phyloP scores from a whole-genome alignment of 2,329 filamentous ascomycete species.

The Chrysoporthe austroafricana region DNA sequence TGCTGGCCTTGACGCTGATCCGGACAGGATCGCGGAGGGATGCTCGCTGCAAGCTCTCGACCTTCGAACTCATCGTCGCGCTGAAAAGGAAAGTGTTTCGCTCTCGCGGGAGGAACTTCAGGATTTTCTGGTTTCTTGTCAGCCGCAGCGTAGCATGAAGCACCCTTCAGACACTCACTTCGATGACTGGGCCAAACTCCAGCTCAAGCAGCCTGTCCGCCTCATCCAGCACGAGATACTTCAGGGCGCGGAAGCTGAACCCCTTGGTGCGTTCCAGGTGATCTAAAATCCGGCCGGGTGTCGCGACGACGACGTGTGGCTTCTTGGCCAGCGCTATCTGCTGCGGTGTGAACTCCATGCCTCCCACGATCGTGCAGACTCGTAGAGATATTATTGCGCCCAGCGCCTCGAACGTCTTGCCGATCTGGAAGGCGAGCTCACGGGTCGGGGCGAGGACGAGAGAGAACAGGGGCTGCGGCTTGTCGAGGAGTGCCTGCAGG shows the following conservation, averaged over 20 bases:
- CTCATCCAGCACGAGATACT: constrained; percentile 94
- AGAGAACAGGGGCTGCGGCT: constrained; percentile 84
- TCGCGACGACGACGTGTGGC: constrained; percentile 91
- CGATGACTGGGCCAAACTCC: constrained; percentile 89
- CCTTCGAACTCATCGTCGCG: constrained; percentile 91
- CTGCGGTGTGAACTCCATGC: constrained; percentile 94
- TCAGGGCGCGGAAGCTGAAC: constrained; percentile 80
- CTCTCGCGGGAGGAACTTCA: constrained; percentile 82
- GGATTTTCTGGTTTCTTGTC: constrained; percentile 67
- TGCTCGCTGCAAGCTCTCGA: constrained; percentile 89
- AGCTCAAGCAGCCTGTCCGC: constrained; percentile 84
- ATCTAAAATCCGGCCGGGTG: constrained; percentile 85
- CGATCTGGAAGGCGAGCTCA: constrained; percentile 91
- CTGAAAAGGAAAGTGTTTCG: constrained; percentile 87
- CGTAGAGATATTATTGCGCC: constrained; percentile 87
- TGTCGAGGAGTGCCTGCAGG: constrained; percentile 85
- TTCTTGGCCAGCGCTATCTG: constrained; percentile 92
- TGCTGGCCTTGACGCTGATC: constrained; percentile 79
- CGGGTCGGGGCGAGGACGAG: constrained; percentile 90
- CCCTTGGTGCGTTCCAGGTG: constrained; percentile 97
- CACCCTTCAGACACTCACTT: constrained; percentile 68
- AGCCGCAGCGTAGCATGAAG: background rate
- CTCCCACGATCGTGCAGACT: constrained; percentile 85
- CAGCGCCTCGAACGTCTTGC: constrained; percentile 83
- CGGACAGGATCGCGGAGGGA: constrained; percentile 82